Evolutionary conservation across 495 filamentous ascomycete species (phyloP), one percentile per base, ranked within the genome.

Genomic region (Neurospora pannonica): DNA sequence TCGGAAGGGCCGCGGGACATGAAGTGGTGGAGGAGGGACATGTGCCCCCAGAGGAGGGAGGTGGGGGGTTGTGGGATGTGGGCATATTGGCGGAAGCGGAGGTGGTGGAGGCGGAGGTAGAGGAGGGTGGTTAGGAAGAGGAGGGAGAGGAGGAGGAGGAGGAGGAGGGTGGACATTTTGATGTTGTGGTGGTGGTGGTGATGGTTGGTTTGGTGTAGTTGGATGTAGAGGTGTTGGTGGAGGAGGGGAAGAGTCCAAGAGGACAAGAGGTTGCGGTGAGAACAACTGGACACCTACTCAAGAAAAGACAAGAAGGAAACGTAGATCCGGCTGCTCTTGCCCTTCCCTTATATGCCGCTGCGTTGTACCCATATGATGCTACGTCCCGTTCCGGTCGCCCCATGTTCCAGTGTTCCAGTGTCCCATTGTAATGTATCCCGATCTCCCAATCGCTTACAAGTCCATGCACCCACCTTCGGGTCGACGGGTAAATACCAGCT

Each of bases 1-100:
- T 77, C 72, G 9, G 76, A 40, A 8, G 69, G 39, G 7, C 74
- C 8, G 17, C 42, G 71, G 11, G 34, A 15, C 24, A 75, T 74
- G 48, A 75, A 77, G n/a, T 79, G 75, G 70, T 78, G 42, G 1
- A 83, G 28, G 8, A 21, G 42, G 73, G 77, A 75, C 72, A 83
- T 40, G 71, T 85, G 80, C 1, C 82, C 82, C 75, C 79, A 79
- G 37, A 85, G 8, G 7, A 80, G 46, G 11, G 79, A 80, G 1
- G 81, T 37, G 17, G 75, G 78, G 8, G 77, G 70, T 67, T 82
- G 80, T 0, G 82, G 81, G 24, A 85, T 34, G 19, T 71, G 6
- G 1, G 77, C 76, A 73, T 76, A 82, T 71, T 85, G 79, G 38
- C 72, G 77, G 71, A 81, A 77, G 36, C 81, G 78, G 15, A 71